Percentiles rank a stretch among this genome's conserved stretches.
Evolutionary conservation across 345 rosid species (phyloP).

Genomic region (Eucalyptus marginata): DNA sequence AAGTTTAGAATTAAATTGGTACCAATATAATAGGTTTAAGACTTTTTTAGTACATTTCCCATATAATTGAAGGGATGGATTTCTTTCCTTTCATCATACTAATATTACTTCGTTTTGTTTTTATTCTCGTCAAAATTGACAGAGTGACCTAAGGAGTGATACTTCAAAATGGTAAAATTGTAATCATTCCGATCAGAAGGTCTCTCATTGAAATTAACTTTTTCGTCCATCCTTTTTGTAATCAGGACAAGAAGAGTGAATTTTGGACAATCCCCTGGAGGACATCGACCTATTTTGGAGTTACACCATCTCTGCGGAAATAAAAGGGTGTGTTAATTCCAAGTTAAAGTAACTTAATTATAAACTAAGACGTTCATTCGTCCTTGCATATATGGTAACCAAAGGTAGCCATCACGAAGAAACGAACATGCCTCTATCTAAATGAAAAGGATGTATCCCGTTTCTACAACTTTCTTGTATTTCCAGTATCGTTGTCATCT

Average conservation of each 20-base stretch:
- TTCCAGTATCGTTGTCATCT: background rate
- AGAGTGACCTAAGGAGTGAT: background rate
- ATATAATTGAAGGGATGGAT: background rate
- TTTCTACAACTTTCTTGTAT: background rate
- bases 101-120: too few relatives aligned
- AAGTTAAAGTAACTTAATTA: too few relatives aligned
- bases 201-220: background rate
- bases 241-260: background rate
- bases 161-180: background rate
- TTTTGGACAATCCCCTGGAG: background rate
- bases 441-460: too few relatives aligned
- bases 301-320: background rate
- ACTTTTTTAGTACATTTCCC: fast-evolving
- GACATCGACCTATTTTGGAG: background rate
- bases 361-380: background rate
- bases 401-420: background rate
- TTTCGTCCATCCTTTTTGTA: too few relatives aligned
- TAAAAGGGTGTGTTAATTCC: background rate
- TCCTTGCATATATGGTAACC: background rate
- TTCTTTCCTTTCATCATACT: background rate
- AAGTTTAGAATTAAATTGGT: too few relatives aligned
- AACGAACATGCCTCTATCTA: background rate
- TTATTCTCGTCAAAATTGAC: background rate
- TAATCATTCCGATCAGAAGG: background rate
- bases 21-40: fast-evolving